Base-by-base conservation (phyloP, 2,329 filamentous ascomycete genomes). In the Neopestalotiopsis sp. region DNA sequence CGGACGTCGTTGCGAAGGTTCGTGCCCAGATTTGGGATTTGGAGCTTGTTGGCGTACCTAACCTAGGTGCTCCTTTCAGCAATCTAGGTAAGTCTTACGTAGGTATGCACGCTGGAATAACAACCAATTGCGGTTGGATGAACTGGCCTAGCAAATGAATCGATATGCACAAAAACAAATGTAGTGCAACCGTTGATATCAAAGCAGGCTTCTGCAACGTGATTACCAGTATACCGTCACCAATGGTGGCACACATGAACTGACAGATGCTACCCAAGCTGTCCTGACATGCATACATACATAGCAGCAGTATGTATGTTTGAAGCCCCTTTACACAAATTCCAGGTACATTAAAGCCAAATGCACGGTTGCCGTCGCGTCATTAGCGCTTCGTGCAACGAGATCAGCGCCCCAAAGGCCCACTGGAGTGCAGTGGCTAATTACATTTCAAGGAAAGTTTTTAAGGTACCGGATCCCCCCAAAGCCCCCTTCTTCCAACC, bases 241-340 rank as follows among this genome's bases (percentile, higher is more conserved):
- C 45, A 53, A 53, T 20, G 6, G 45, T 20, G 5, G n/a, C 17
- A 53, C 45, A 53, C 17, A 53, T 53, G 45, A 20, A 53, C n/a
- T 53, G 45, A n/a, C 17, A 53, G 45, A 17, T 53, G 45, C n/a
- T 53, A 38, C 45, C 45, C 45, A n/a, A 17, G 45, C 45, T 9
- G 6, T 12, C n/a, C 7, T 2, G 5, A 38, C 34, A 38, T 53
- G 17, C 17, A 53, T 53, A n/a, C 17, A 53, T 53, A 53, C 45
- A 1, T 28, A 28, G 24, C 24, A 17, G n/a, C 45, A 53, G 45
- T 17, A 53, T 6, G 10, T 38, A 38, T 38, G 34, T 7, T 38
- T 38, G 34, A 38, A 53, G 45, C 45, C 45, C 45, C 45, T 53
- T 53, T 53, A 53, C n/a, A 53, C 45, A 53, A 49, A 53, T n/a